Base-by-base conservation (phyloP, 805 yeast genomes). In the Candida awuae region DNA sequence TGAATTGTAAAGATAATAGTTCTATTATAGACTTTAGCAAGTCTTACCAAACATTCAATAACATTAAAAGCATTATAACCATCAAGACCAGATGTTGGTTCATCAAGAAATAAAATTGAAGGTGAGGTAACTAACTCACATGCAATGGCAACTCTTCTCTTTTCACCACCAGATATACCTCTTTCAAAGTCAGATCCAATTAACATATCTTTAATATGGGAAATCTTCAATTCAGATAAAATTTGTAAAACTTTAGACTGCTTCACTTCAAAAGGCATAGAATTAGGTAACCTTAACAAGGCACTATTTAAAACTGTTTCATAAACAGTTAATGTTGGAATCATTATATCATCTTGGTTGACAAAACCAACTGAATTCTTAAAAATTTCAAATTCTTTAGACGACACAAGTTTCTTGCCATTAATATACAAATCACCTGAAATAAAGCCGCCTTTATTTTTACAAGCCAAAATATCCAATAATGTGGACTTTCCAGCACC, bases 401-500 rank as follows among this genome's bases (percentile, higher is more conserved):
- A 48, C 21, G 53, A 38, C 9, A 38, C 32, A 14, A 63, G 44
- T 33, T 48, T 47, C 43, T 73, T 72, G 3, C 97, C 97, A 58
- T 92, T 92, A 17, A 87, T 74, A 49, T 68, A 74, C 10, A 90
- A 73, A 2, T 64, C 55, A n/a, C 96, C 97, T 1, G 65, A 49
- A 8, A 76, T 70, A 1, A 48, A 45, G 2, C 98, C 98, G 25
- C 78, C 70, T 54, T 90, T 92, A 54, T 78, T 74, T 55, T 90
- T 92, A 34, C 80, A 83, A 0, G 97, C 97, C 40, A 92, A 65
- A 43, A 92, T 87, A 55, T 92, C 98, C 37, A 92, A 65, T 31
- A 92, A 63, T 0, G 98, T 90, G 1, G 98, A 90, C 56, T 92
- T 92, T 37, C 98, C 98, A 12, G 98, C 97, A 35, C 98, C 98